Conservation (phyloP, 2,329 filamentous ascomycete genomes). For the Fusarium udum region DNA sequence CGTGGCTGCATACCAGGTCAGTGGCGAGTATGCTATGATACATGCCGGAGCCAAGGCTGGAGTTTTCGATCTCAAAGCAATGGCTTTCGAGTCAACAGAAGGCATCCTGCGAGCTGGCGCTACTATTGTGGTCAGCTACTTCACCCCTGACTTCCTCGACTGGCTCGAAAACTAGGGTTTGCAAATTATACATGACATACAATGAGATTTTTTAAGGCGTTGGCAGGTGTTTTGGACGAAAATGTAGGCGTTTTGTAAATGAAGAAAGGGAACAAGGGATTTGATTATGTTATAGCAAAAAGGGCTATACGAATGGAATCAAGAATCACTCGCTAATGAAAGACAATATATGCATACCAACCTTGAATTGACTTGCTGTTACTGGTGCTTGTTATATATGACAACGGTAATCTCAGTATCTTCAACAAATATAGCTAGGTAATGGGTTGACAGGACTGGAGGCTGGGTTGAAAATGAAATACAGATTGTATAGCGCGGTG, state of each 20-base stretch:
- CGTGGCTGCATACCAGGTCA: constrained; percentile 95
- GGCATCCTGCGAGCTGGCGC: constrained; percentile 93
- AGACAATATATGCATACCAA: neutral
- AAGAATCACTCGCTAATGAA: neutral
- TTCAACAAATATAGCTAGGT: neutral
- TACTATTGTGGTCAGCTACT: constrained; percentile 93
- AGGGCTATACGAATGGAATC: neutral
- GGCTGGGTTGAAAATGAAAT: neutral
- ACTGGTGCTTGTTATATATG: neutral
- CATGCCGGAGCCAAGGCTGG: constrained; percentile 95
- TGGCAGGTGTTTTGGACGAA: constrained; percentile 14
- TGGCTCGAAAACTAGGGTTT: constrained; percentile 65
- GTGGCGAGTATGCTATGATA: constrained; percentile 97
- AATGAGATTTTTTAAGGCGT: constrained; percentile 17
- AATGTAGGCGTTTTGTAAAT: constrained; percentile 19
- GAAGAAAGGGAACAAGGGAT: constrained; percentile 9
- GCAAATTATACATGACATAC: constrained; percentile 16
- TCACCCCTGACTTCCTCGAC: constrained; percentile 82
- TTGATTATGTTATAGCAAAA: neutral
- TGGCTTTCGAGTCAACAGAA: constrained; percentile 95
- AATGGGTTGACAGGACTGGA: neutral
- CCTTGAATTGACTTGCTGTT: neutral
- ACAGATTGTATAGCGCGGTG: neutral
- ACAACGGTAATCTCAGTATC: neutral
- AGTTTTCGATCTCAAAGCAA: constrained; percentile 92